phyloP scores from a whole-genome alignment of 495 filamentous ascomycete genomes.

The Penicillium cinerascens region DNA sequence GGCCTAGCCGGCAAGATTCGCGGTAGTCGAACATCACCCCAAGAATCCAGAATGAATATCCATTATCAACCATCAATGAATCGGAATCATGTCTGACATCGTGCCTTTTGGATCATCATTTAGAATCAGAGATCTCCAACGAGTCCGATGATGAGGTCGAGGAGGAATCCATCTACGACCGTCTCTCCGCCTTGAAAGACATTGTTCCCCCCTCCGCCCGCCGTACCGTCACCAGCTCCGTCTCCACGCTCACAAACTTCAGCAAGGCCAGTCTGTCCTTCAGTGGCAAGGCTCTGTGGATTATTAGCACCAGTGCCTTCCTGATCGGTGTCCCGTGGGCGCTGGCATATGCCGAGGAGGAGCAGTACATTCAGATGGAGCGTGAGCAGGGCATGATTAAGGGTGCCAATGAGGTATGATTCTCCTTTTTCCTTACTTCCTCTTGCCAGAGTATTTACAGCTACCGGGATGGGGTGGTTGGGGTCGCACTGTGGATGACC shows the following conservation, averaged over 20 bases:
- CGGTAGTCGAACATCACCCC: too few species aligned
- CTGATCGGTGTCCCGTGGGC: slow-evolving; percentile 90
- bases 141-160: slow-evolving; percentile 44
- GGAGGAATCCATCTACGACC: slow-evolving; percentile 69
- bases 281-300: slow-evolving; percentile 80
- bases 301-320: slow-evolving; percentile 81
- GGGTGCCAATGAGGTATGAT: slow-evolving; percentile 65
- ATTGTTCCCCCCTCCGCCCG: slow-evolving; percentile 85
- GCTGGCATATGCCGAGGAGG: slow-evolving; percentile 89
- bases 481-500: too few species aligned
- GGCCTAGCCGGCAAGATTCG: too few species aligned
- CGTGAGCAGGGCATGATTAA: slow-evolving; percentile 94
- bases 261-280: slow-evolving; percentile 61
- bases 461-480: too few species aligned
- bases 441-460: too few species aligned
- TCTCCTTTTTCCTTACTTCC: too few species aligned
- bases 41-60: too few species aligned
- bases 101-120: slow-evolving; percentile 6
- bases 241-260: slow-evolving; percentile 54
- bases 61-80: too few species aligned
- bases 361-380: slow-evolving; percentile 94
- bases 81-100: slow-evolving; percentile 21
- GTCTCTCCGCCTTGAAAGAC: slow-evolving; percentile 81
- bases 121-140: slow-evolving; percentile 54
- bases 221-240: slow-evolving; percentile 57